Evolutionary conservation across 176 grass and related monocot genomes (phyloP), one percentile per base, ranked within the genome.

Genomic region (Zoysia pacifica): DNA sequence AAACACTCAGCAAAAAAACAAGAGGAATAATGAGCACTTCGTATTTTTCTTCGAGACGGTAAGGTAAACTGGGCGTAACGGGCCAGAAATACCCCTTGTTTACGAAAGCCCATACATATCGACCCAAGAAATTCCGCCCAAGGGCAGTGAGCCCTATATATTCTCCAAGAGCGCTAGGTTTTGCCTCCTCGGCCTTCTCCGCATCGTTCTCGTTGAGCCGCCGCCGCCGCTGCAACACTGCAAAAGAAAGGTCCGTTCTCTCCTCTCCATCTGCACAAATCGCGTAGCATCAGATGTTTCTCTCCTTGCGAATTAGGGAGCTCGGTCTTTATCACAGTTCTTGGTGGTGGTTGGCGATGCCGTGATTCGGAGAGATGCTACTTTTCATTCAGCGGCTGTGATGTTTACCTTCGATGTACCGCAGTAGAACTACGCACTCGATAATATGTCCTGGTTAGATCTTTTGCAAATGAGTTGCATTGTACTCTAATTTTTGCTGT

Each of bases 191-290:
- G 39, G 0, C 36, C 59, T 15, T 48, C 36, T 46, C 35, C 18
- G 6, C 14, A 37, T 42, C 70, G 7, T 20, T 1, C 11, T 56
- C 36, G 43, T 50, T n/a, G 64, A 53, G 37, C 71, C 18, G 51
- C 53, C 62, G 41, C 37, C 55, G 18, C 59, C 6, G 43, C 62
- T 10, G 63, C 36, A 40, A 58, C 38, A 5, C 71, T 46, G 0
- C 63, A 9, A 11, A 50, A 62, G 45, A 62, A 75, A 86, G 78
- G 84, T 86, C 9, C 15, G 40, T 71, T 11, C 20, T 13, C n/a
- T 44, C 44, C 3, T 8, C 36, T 20, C 16, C 68, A 2, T 40
- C 2, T 9, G 14, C 6, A 0, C 36, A 1, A 65, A 1, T 37
- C 10, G 2, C 58, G 20, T 35, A 36, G 48, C 9, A 12, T 50